phyloP scores from a whole-genome alignment of 2,329 filamentous ascomycete species.

The Thelonectria blattea region DNA sequence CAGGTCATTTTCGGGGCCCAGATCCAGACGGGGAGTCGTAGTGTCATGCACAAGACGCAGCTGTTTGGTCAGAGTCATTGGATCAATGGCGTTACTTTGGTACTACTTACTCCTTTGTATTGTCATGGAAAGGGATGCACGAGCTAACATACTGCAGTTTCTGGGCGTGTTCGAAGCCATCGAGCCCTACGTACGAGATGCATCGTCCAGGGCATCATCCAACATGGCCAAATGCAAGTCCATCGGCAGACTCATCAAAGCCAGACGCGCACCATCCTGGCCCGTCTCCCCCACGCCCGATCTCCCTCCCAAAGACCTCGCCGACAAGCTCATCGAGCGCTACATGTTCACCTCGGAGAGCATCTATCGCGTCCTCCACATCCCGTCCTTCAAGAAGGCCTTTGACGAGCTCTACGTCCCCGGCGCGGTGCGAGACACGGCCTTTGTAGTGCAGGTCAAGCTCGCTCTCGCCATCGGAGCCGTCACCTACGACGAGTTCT shows the following conservation, averaged over 20 bases:
- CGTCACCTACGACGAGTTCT: constrained; percentile 54
- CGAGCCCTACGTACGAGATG: constrained; percentile 48
- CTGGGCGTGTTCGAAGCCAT: constrained; percentile 52
- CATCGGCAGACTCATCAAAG: constrained; percentile 59
- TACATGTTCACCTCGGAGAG: constrained; percentile 57
- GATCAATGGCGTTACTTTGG: constrained; percentile 55
- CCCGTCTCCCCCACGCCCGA: constrained; percentile 48
- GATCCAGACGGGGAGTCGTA: constrained; percentile 44
- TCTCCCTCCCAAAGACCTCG: constrained; percentile 54
- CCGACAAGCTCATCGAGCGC: constrained; percentile 54
- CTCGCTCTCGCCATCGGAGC: constrained; percentile 64
- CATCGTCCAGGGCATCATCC: constrained; percentile 41
- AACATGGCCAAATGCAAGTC: constrained; percentile 58
- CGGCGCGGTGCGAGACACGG: constrained; percentile 39
- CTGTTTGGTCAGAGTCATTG: constrained; percentile 64
- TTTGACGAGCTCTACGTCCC: constrained; percentile 58
- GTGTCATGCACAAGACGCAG: constrained; percentile 60
- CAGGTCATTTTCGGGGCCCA: constrained; percentile 43
- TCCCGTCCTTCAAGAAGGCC: constrained; percentile 54
- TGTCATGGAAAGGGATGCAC: background rate
- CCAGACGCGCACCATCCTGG: constrained; percentile 54
- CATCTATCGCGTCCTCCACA: constrained; percentile 56
- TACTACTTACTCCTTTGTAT: constrained; percentile 29
- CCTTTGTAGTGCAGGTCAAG: constrained; percentile 63
- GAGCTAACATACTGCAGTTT: constrained; percentile 40